phyloP scores from a whole-genome alignment of 768 basidiomycete genomes.

The Pleurotus platypus region DNA sequence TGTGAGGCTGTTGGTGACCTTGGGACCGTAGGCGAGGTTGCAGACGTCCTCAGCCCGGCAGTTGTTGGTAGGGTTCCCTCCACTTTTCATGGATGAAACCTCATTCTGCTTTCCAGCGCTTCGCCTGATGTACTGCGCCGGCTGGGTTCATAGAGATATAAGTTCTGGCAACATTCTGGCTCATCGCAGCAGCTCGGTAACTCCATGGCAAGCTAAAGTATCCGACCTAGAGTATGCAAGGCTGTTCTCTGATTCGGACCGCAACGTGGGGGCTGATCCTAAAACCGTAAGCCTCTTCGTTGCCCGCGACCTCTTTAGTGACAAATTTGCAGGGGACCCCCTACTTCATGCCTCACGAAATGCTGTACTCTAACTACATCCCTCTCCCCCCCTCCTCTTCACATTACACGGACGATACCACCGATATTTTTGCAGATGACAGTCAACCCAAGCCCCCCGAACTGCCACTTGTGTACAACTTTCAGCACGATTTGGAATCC shows the following conservation, averaged over 20 bases:
- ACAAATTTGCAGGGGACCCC: neutral
- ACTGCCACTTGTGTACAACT: neutral
- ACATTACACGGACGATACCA: no score
- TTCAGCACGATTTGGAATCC: neutral
- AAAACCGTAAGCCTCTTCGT: neutral
- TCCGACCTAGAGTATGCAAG: conserved; percentile 2
- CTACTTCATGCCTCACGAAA: conserved; percentile 4
- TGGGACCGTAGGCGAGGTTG: neutral
- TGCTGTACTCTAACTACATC: neutral
- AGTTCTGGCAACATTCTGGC: conserved; percentile 1
- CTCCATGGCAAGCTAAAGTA: neutral
- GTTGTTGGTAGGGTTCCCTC: neutral
- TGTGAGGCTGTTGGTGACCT: neutral
- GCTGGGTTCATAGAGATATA: conserved; percentile 4
- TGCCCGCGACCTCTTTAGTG: neutral
- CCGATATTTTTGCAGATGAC: no score
- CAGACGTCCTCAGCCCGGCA: neutral
- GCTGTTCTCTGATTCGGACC: neutral
- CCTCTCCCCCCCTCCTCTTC: neutral
- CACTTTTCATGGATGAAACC: neutral
- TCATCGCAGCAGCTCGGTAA: neutral
- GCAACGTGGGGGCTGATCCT: neutral
- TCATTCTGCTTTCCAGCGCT: neutral
- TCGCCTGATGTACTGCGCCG: neutral
- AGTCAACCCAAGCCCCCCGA: no score